phyloP scores from a whole-genome alignment of 2,329 filamentous ascomycete genomes.

The Diaporthe caulivora region DNA sequence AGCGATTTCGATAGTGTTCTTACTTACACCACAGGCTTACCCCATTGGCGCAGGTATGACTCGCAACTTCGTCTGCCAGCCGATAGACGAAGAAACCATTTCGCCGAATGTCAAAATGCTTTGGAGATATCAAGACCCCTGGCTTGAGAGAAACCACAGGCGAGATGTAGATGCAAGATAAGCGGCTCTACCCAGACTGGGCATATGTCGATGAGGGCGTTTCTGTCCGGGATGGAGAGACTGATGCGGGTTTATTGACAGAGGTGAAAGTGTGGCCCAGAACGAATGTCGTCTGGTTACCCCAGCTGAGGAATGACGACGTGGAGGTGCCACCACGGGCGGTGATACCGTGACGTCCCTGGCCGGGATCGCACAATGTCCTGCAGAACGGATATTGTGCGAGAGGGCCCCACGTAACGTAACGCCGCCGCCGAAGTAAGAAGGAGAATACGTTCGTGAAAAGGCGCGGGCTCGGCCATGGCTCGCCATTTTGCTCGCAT shows the following conservation, averaged over 20 bases:
- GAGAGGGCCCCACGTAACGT: slow-evolving; percentile 8
- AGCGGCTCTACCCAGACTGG: neutral
- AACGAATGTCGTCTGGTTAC: neutral
- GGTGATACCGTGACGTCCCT: slow-evolving; percentile 12
- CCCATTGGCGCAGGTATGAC: neutral
- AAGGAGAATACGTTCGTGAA: slow-evolving; percentile 22
- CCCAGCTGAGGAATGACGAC: neutral
- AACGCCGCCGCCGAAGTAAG: slow-evolving; percentile 1
- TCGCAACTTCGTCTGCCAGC: neutral
- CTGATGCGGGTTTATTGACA: neutral
- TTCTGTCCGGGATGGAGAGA: neutral
- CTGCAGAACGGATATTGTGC: neutral
- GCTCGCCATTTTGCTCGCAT: slow-evolving; percentile 34
- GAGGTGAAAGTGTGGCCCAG: neutral
- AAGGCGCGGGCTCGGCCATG: neutral
- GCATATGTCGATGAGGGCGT: neutral
- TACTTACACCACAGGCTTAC: neutral
- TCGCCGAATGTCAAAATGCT: neutral
- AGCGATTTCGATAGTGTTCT: too few relatives aligned
- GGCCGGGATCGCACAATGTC: neutral
- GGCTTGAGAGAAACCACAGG: too few relatives aligned
- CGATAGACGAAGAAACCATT: neutral
- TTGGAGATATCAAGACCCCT: neutral
- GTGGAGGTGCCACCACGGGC: neutral
- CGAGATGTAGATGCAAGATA: neutral